Evolutionary conservation across 208 protist genomes (phyloP).

Genomic region (Angomonas deanei): DNA sequence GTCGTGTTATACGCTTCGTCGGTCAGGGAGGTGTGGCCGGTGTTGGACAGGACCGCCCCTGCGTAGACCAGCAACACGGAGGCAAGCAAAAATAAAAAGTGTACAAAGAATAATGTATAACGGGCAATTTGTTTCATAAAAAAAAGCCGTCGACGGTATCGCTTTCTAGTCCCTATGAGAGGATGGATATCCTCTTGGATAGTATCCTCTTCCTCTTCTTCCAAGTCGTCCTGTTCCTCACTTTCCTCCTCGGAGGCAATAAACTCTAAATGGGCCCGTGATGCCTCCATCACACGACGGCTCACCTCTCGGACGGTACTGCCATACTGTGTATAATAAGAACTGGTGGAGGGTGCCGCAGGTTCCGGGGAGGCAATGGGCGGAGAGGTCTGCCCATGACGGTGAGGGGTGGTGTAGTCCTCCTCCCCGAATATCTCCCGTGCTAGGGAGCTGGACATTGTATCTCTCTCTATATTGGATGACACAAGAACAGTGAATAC

Average conservation of each 20-base stretch:
- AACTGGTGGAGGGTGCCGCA: too few relatives aligned
- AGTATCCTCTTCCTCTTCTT: neutral
- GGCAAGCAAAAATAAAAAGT: neutral
- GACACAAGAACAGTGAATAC: too few relatives aligned
- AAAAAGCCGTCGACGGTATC: neutral
- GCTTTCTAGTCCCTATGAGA: neutral
- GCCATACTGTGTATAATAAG: too few relatives aligned
- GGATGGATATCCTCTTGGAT: constrained; percentile 1
- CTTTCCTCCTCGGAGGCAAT: neutral
- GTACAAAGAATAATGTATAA: neutral
- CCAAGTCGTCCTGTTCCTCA: neutral
- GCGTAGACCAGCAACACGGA: neutral
- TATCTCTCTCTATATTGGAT: too few relatives aligned
- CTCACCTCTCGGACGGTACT: too few relatives aligned
- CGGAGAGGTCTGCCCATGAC: too few relatives aligned
- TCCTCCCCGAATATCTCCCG: too few relatives aligned
- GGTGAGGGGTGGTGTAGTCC: too few relatives aligned
- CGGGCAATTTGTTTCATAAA: neutral
- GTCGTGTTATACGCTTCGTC: neutral
- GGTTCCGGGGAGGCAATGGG: too few relatives aligned
- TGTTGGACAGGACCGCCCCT: neutral
- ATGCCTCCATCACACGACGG: neutral
- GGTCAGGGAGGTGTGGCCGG: neutral
- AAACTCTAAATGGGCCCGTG: neutral
- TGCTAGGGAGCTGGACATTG: too few relatives aligned